A percentile compares a stretch with the other conserved stretches of the same genome.
Evolutionary conservation across 306 rosid genomes (phyloP).

Genomic region (Coriaria nepalensis): DNA sequence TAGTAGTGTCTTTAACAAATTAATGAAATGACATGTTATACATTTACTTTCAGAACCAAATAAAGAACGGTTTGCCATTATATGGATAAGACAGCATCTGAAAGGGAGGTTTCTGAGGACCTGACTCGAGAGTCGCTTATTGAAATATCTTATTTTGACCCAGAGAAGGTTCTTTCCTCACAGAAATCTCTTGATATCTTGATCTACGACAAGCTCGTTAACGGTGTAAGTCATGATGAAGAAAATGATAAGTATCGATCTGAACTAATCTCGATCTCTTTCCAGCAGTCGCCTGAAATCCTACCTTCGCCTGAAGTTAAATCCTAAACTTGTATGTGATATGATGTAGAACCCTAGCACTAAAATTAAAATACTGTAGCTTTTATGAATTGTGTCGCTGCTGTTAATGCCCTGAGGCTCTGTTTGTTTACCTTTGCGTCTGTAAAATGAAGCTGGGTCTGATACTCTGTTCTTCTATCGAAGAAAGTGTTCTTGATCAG

Average conservation of each 20-base stretch:
- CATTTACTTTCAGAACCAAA: conserved; percentile 16
- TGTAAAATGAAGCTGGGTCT: background rate
- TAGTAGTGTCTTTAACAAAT: background rate
- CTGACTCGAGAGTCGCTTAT: conserved; percentile 48
- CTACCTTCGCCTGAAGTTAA: conserved; percentile 22
- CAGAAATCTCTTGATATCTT: conserved; percentile 15
- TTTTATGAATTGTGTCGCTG: background rate
- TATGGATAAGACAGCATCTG: conserved; percentile 32
- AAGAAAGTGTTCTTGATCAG: background rate
- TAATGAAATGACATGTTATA: conserved; percentile 3
- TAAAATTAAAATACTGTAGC: background rate
- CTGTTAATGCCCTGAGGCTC: background rate
- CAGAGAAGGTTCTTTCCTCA: conserved; percentile 25
- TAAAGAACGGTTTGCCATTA: conserved; percentile 12
- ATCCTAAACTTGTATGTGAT: conserved; percentile 1
- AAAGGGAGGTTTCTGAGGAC: conserved; percentile 27
- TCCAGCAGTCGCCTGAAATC: conserved; percentile 24
- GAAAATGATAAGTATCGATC: conserved; percentile 33
- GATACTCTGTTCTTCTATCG: background rate
- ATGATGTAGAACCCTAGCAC: too few relatives aligned
- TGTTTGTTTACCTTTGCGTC: background rate
- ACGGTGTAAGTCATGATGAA: conserved; percentile 17
- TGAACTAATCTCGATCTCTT: conserved; percentile 41
- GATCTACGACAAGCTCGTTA: conserved; percentile 9
- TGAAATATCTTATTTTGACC: conserved; percentile 28